A percentile compares a stretch with the other conserved stretches of the same genome.
These are phyloP conservation scores for Aureobasidium melanogenum DNA, from an alignment of 2,329 filamentous ascomycete genomes.

Conservation along the genomic window DNA sequence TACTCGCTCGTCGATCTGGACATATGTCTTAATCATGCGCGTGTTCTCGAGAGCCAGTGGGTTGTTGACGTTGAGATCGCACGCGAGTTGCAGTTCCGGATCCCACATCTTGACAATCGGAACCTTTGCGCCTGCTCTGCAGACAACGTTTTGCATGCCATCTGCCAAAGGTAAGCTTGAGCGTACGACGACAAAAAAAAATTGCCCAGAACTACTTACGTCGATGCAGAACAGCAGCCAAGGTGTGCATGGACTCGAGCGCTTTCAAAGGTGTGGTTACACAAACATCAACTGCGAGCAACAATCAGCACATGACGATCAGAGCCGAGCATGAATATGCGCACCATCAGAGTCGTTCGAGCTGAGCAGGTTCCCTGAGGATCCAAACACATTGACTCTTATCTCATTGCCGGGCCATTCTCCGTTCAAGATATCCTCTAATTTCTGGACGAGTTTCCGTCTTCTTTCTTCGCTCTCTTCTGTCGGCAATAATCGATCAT, in stretches of 20 bases:
- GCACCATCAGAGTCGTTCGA: slow-evolving; percentile 92
- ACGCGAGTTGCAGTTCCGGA: slow-evolving; percentile 77
- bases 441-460: slow-evolving; percentile 68
- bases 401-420: slow-evolving; percentile 91
- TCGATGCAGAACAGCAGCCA: slow-evolving; percentile 76
- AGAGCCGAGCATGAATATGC: slow-evolving; percentile 20
- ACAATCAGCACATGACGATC: slow-evolving; percentile 18
- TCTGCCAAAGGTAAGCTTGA: slow-evolving; percentile 43
- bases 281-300: slow-evolving; percentile 76
- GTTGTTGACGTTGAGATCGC: slow-evolving; percentile 99
- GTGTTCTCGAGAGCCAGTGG: slow-evolving; percentile 92
- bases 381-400: slow-evolving; percentile 90
- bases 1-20: slow-evolving; percentile 84
- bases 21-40: slow-evolving; percentile 94
- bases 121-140: slow-evolving; percentile 89
- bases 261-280: slow-evolving; percentile 87
- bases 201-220: slow-evolving; percentile 48
- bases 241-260: slow-evolving; percentile 79
- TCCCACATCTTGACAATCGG: slow-evolving; percentile 99
- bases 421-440: slow-evolving; percentile 79
- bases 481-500: slow-evolving; percentile 75
- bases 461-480: slow-evolving; percentile 68
- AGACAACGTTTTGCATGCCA: slow-evolving; percentile 94
- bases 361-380: slow-evolving; percentile 88
- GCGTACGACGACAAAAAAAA: neutral